Conservation (phyloP, 768 basidiomycete species). For the Suillus hirtellus region DNA sequence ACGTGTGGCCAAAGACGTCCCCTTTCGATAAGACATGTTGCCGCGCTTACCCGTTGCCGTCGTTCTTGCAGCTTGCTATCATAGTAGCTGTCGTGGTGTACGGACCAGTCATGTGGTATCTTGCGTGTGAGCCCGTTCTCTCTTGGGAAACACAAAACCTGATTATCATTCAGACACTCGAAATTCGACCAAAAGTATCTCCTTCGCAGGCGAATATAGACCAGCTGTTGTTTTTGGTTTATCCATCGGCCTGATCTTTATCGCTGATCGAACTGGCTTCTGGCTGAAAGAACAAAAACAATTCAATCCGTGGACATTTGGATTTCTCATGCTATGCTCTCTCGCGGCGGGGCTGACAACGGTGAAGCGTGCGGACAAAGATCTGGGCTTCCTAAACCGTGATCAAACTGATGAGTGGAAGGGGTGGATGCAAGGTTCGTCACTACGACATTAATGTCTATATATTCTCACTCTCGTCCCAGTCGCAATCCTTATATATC, state of each 20-base stretch:
- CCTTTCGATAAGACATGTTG: slow-evolving; percentile 83
- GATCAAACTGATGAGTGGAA: slow-evolving; percentile 98
- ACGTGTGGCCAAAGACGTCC: slow-evolving; percentile 57
- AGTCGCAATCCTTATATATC: slow-evolving; percentile 93
- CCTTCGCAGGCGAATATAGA: slow-evolving; percentile 18
- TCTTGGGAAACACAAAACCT: slow-evolving; percentile 18
- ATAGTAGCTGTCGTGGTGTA: slow-evolving; percentile 47
- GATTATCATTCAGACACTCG: slow-evolving; percentile 17
- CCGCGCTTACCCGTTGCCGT: slow-evolving; percentile 69
- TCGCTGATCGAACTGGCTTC: slow-evolving; percentile 82
- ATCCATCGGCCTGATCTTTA: slow-evolving; percentile 66
- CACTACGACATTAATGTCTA: background rate
- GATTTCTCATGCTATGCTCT: slow-evolving; percentile 51
- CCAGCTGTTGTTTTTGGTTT: slow-evolving; percentile 64
- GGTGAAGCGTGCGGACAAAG: slow-evolving; percentile 72
- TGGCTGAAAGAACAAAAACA: slow-evolving; percentile 92
- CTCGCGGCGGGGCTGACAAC: slow-evolving; percentile 63
- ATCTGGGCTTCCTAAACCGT: slow-evolving; percentile 85
- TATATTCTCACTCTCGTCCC: slow-evolving; percentile 9
- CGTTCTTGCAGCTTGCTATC: slow-evolving; percentile 53
- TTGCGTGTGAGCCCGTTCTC: slow-evolving; percentile 30
- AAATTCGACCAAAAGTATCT: slow-evolving; percentile 17
- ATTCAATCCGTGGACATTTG: slow-evolving; percentile 70
- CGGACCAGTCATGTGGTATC: slow-evolving; percentile 50
- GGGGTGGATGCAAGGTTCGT: slow-evolving; percentile 95